A percentile compares a stretch with the other conserved stretches of the same genome.
These are phyloP conservation scores for Cladophialophora bantiana DNA, from an alignment of 2,329 filamentous ascomycete species.

Conservation along the genomic window DNA sequence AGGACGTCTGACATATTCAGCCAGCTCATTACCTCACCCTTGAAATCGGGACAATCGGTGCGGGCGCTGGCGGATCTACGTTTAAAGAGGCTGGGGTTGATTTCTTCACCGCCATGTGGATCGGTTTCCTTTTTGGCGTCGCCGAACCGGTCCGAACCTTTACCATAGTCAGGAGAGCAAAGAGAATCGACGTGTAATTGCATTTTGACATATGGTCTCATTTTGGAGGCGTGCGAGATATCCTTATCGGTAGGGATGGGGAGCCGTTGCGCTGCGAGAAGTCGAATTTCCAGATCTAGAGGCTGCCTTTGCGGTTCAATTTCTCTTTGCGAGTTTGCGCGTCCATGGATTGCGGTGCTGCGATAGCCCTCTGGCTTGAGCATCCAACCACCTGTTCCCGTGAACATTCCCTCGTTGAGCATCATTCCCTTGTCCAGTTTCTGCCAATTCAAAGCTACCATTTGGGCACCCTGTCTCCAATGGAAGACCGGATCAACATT, in stretches of 20 bases:
- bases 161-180: constrained; percentile 50
- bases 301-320: constrained; percentile 58
- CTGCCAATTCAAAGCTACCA: constrained; percentile 95
- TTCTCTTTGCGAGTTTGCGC: constrained; percentile 43
- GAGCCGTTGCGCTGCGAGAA: constrained; percentile 79
- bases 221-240: constrained; percentile 51
- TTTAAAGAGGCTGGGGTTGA: constrained; percentile 60
- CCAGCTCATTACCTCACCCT: constrained; percentile 66
- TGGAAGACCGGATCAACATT: constrained; percentile 85
- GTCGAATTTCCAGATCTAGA: constrained; percentile 72
- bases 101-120: constrained; percentile 55
- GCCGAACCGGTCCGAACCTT: constrained; percentile 60
- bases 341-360: constrained; percentile 40
- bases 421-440: constrained; percentile 91
- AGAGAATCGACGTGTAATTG: constrained; percentile 79
- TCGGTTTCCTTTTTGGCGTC: constrained; percentile 40
- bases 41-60: constrained; percentile 71
- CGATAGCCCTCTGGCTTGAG: constrained; percentile 81
- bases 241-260: constrained; percentile 66
- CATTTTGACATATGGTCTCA: constrained; percentile 78
- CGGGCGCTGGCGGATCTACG: constrained; percentile 62
- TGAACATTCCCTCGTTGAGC: constrained; percentile 93
- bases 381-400: constrained; percentile 80
- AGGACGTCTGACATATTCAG: constrained; percentile 63
- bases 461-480: constrained; percentile 88